These are phyloP conservation scores for Rhododendron ovatum DNA, from an alignment of 148 eudicot species.

Conservation along the genomic window DNA sequence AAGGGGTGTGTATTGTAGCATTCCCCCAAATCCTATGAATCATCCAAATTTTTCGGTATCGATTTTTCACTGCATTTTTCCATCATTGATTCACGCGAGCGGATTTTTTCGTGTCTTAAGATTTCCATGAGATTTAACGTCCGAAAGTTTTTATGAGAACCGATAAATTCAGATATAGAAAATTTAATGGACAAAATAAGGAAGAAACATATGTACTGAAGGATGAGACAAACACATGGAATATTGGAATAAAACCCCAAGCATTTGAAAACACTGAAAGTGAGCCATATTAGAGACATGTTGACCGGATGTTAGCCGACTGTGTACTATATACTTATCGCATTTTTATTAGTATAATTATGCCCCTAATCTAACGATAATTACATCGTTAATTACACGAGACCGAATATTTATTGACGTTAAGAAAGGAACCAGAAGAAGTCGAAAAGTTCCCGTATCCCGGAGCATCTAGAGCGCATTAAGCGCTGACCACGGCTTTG, in stretches of 20 bases:
- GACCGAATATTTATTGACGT: background rate
- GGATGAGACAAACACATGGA: conserved; percentile 37
- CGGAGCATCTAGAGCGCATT: conserved; percentile 59
- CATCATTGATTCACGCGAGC: background rate
- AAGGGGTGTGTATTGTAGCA: no score
- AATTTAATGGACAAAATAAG: background rate
- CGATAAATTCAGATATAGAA: background rate
- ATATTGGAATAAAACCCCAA: conserved; percentile 28
- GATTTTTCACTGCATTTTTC: background rate
- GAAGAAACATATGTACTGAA: background rate
- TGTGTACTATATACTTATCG: background rate
- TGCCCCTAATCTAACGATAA: no score
- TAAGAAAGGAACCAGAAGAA: conserved; percentile 15
- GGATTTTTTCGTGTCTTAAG: background rate
- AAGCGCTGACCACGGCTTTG: conserved; percentile 49
- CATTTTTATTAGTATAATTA: background rate
- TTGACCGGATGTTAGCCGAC: conserved; percentile 23
- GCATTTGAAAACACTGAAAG: conserved; percentile 22
- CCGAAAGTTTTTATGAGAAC: background rate
- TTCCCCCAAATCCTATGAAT: background rate
- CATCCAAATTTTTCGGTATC: background rate
- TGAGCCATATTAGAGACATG: conserved; percentile 19
- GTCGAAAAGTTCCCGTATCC: conserved; percentile 29
- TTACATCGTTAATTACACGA: background rate
- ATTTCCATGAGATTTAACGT: background rate